A percentile compares a stretch with the other conserved stretches of the same genome.
phyloP scores from a whole-genome alignment of 148 eudicot species.

The Cornus suecica region DNA sequence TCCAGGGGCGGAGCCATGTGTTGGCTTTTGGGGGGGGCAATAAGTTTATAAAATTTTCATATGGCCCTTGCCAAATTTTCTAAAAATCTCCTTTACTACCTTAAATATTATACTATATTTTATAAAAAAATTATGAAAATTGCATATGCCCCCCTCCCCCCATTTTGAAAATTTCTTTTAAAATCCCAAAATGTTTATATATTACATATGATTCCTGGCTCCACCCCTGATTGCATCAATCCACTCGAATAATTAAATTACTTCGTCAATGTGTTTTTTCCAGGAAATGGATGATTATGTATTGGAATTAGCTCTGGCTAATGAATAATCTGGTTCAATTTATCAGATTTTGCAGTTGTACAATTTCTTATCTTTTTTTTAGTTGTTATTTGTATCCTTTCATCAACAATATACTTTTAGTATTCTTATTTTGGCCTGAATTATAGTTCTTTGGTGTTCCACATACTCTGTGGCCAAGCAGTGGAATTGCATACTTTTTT shows the following conservation, averaged over 20 bases:
- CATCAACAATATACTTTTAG: not conserved
- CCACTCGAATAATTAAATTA: not conserved
- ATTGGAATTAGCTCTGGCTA: slow-evolving; percentile 90
- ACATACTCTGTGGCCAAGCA: not conserved
- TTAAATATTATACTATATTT: too few species aligned
- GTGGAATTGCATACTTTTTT: not conserved
- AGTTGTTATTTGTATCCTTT: not conserved
- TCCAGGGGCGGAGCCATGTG: too few species aligned
- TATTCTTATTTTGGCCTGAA: not conserved
- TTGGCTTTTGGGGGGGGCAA: too few species aligned
- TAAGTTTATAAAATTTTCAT: too few species aligned
- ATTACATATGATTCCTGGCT: not conserved
- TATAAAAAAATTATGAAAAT: too few species aligned
- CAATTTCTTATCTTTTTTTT: slow-evolving; percentile 4
- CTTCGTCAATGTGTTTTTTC: slow-evolving; percentile 16
- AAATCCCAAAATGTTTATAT: too few species aligned
- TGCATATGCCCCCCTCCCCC: too few species aligned
- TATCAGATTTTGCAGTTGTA: slow-evolving; percentile 11
- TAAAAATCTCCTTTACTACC: too few species aligned
- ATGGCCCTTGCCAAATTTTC: too few species aligned
- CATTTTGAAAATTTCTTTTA: too few species aligned
- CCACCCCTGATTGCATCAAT: not conserved
- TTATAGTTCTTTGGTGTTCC: slow-evolving; percentile 1
- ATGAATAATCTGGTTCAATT: slow-evolving; percentile 63
- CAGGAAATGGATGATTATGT: slow-evolving; percentile 97